Evolutionary conservation across 192 early-diverging fungal species (phyloP).

Genomic region (Backusella morwellensis): DNA sequence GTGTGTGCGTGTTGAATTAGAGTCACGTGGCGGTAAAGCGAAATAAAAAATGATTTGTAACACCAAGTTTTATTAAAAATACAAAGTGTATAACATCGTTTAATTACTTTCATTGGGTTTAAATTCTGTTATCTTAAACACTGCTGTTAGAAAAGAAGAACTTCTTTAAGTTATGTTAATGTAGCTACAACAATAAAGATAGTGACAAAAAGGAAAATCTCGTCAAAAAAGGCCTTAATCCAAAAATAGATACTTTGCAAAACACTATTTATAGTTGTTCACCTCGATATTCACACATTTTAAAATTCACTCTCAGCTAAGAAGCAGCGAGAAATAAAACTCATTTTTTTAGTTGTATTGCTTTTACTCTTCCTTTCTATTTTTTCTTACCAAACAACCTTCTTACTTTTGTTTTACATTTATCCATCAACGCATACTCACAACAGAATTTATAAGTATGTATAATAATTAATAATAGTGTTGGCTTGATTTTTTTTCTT

Average conservation of each 20-base stretch:
- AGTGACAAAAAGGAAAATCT: background rate
- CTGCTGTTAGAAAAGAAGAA: background rate
- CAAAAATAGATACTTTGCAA: background rate
- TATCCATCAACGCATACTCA: background rate
- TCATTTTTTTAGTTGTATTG: background rate
- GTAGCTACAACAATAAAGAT: background rate
- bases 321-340: background rate
- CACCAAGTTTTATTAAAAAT: background rate
- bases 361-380: constrained; percentile 32
- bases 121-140: background rate
- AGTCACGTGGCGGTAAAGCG: background rate
- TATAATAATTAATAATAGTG: constrained; percentile 2
- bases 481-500: background rate
- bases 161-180: background rate
- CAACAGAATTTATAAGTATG: constrained; percentile 6
- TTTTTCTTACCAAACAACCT: constrained; percentile 40
- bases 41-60: background rate
- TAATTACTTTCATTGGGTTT: background rate
- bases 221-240: background rate
- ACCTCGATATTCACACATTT: constrained; percentile 47
- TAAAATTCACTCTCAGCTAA: constrained; percentile 29
- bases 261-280: background rate
- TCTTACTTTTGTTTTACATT: constrained; percentile 5
- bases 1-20: background rate
- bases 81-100: background rate